Conservation (phyloP, 2,329 filamentous ascomycete species). For the Cephalotrichum gorgonifer region DNA sequence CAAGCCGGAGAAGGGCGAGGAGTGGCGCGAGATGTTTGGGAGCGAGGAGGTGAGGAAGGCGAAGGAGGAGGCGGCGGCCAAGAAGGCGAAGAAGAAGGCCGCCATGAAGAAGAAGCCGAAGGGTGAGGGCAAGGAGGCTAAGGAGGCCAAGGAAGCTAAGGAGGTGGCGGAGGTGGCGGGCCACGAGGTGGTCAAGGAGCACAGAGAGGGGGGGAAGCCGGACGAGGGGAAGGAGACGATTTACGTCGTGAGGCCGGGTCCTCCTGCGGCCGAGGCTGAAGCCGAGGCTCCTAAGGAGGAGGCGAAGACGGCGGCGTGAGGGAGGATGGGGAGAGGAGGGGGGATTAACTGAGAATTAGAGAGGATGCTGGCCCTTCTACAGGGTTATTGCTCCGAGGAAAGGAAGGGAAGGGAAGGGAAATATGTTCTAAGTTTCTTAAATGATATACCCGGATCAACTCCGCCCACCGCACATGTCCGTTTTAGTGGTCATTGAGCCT, state of each 20-base stretch:
- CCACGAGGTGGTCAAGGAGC: background rate
- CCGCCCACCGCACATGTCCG: too few species aligned
- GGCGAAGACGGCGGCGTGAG: background rate
- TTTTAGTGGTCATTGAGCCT: too few species aligned
- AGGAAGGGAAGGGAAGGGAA: too few species aligned
- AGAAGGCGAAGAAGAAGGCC: slow-evolving; percentile 39
- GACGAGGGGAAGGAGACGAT: background rate
- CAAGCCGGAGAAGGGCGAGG: slow-evolving; percentile 67
- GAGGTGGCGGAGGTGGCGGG: background rate
- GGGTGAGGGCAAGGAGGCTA: slow-evolving; percentile 14
- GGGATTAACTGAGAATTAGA: too few species aligned
- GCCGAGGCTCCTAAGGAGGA: too few species aligned
- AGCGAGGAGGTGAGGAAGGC: slow-evolving; percentile 57
- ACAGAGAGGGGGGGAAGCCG: background rate
- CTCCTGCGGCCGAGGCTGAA: too few species aligned
- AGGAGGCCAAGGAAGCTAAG: background rate
- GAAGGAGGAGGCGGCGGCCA: slow-evolving; percentile 46
- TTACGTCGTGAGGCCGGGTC: background rate
- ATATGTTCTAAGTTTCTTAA: too few species aligned
- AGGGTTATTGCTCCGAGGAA: too few species aligned
- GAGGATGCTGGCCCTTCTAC: background rate
- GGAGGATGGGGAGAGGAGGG: background rate
- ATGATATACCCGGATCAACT: too few species aligned
- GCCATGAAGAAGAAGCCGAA: slow-evolving; percentile 40
- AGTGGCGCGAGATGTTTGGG: slow-evolving; percentile 72